Percentiles rank a stretch among this genome's conserved stretches.
Conservation (phyloP, 495 filamentous ascomycete species). For the Halenospora varia region DNA sequence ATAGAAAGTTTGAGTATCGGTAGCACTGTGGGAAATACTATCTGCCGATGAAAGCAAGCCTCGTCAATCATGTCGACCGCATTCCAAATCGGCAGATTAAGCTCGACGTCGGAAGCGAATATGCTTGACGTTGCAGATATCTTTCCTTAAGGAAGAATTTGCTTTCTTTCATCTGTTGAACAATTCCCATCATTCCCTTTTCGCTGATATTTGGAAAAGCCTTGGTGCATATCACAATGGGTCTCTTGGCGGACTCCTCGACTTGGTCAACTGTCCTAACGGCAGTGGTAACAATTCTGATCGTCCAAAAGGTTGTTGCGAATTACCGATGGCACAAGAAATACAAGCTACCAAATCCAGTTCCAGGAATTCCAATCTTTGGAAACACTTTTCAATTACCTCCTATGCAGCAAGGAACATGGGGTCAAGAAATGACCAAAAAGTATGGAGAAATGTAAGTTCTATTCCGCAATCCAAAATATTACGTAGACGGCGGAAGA, state of each 20-base stretch:
- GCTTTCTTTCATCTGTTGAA: too few relatives aligned
- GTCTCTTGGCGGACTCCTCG: not conserved
- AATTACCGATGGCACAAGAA: not conserved
- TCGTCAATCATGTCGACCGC: too few relatives aligned
- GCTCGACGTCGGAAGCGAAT: too few relatives aligned
- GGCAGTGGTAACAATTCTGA: not conserved
- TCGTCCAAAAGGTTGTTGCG: not conserved
- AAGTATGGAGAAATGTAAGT: conserved; percentile 2
- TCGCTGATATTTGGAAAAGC: too few relatives aligned
- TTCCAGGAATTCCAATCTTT: not conserved
- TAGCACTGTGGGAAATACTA: too few relatives aligned
- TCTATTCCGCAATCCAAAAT: not conserved
- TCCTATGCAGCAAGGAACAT: not conserved
- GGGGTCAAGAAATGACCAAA: not conserved
- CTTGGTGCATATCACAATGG: not conserved
- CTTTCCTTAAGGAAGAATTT: too few relatives aligned
- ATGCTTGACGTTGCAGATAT: too few relatives aligned
- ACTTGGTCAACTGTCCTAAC: not conserved
- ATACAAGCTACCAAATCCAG: not conserved
- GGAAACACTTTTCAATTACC: not conserved
- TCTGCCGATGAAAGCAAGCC: too few relatives aligned
- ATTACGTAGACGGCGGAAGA: not conserved
- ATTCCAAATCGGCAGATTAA: too few relatives aligned
- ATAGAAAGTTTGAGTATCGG: too few relatives aligned
- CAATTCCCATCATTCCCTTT: too few relatives aligned